phyloP scores from a whole-genome alignment of 2,329 filamentous ascomycete species.

The Aspergillus pseudoterreus region DNA sequence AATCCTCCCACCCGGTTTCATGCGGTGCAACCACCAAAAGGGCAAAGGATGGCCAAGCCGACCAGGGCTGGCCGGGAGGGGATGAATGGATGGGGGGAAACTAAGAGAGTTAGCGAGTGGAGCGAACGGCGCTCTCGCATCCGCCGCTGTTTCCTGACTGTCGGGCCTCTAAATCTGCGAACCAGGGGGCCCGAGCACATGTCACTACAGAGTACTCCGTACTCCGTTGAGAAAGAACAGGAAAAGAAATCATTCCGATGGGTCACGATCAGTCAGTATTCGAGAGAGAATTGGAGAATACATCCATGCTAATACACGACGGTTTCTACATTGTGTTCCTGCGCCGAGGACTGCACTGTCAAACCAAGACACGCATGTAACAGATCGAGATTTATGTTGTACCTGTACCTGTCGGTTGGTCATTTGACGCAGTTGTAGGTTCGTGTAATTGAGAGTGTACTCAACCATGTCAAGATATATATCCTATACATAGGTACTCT shows the following conservation, averaged over 20 bases:
- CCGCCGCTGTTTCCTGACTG: slow-evolving; percentile 33
- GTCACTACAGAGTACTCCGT: slow-evolving; percentile 9
- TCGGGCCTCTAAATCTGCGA: slow-evolving; percentile 29
- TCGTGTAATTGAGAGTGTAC: too few relatives aligned
- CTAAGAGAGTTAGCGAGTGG: slow-evolving; percentile 12
- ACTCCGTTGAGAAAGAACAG: neutral
- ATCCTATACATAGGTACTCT: too few relatives aligned
- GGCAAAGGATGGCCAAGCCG: slow-evolving; percentile 8
- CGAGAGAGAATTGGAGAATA: neutral
- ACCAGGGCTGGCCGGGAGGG: slow-evolving; percentile 1
- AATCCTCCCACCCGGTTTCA: neutral
- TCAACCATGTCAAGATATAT: too few relatives aligned
- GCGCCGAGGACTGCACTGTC: neutral
- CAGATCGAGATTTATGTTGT: neutral
- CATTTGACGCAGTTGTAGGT: too few relatives aligned
- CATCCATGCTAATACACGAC: neutral
- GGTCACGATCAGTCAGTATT: neutral
- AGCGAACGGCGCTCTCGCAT: slow-evolving; percentile 34
- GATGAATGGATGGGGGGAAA: slow-evolving; percentile 1
- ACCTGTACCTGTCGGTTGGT: too few relatives aligned
- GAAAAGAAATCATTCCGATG: slow-evolving; percentile 1
- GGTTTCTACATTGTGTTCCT: neutral
- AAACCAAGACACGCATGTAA: neutral
- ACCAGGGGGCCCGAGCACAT: slow-evolving; percentile 21
- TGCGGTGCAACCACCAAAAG: slow-evolving; percentile 9